phyloP scores from a whole-genome alignment of 306 rosid species.

The Vigna reflexopilosa region DNA sequence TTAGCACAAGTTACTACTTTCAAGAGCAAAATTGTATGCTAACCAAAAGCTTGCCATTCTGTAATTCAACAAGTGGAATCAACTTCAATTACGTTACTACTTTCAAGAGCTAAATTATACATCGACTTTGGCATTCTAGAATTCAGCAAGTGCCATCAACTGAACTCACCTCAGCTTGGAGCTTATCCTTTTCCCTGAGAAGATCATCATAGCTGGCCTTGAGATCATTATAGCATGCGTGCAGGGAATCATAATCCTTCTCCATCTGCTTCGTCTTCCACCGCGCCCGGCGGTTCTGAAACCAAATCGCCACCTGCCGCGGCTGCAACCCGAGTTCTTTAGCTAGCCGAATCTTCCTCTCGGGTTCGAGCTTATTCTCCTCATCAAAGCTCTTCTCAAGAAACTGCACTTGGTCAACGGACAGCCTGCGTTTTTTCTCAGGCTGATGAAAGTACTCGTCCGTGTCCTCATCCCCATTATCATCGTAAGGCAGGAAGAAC shows the following conservation, averaged over 20 bases:
- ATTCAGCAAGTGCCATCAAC: too few relatives aligned
- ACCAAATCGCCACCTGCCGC: slow-evolving; percentile 5
- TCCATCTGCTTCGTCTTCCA: slow-evolving; percentile 8
- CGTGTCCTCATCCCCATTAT: slow-evolving; percentile 63
- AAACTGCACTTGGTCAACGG: slow-evolving; percentile 68
- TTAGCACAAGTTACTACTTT: not conserved
- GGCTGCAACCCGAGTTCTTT: slow-evolving; percentile 7
- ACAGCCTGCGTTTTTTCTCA: slow-evolving; percentile 75
- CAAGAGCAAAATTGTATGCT: not conserved
- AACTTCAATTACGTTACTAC: too few relatives aligned
- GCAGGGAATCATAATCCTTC: slow-evolving; percentile 6
- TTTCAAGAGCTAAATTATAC: too few relatives aligned
- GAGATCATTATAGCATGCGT: slow-evolving; percentile 56
- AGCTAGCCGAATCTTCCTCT: not conserved
- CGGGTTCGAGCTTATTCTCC: slow-evolving; percentile 3
- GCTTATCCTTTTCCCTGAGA: slow-evolving; percentile 59
- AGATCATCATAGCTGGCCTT: slow-evolving; percentile 61
- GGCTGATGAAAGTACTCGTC: slow-evolving; percentile 69
- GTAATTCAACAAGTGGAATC: not conserved
- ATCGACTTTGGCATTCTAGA: too few relatives aligned
- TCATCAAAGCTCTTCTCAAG: slow-evolving; percentile 21
- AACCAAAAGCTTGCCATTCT: not conserved
- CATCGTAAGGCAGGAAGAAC: slow-evolving; percentile 55
- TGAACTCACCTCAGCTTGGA: slow-evolving; percentile 62
- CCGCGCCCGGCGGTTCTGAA: slow-evolving; percentile 19